Percentiles rank a stretch among this genome's conserved stretches.
phyloP scores from a whole-genome alignment of 805 yeast species.

The Metschnikowia colocasiae region DNA sequence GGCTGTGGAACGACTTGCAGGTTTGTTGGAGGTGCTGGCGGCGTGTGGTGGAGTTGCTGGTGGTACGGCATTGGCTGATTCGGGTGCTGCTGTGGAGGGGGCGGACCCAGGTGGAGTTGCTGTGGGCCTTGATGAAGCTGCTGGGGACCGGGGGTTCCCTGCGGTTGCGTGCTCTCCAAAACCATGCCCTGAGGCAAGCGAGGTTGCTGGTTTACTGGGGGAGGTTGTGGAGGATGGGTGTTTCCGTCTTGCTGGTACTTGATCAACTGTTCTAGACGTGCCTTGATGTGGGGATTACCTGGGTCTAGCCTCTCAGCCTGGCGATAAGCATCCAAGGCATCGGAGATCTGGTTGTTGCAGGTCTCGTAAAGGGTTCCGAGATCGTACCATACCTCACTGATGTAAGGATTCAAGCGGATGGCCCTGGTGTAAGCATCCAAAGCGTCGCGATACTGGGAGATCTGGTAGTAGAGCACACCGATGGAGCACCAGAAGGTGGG shows the following conservation, averaged over 20 bases:
- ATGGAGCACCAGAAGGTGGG: slow-evolving; percentile 98
- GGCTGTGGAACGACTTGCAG: slow-evolving; percentile 14
- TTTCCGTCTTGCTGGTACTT: slow-evolving; percentile 69
- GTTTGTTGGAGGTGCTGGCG: slow-evolving; percentile 14
- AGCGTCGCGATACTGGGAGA: slow-evolving; percentile 94
- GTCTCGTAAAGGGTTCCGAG: slow-evolving; percentile 95
- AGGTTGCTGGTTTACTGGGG: slow-evolving; percentile 63
- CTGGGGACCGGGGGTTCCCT: slow-evolving; percentile 13
- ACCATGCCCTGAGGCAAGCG: slow-evolving; percentile 61
- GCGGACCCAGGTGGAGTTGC: slow-evolving; percentile 12
- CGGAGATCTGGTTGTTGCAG: slow-evolving; percentile 91
- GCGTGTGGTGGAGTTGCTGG: slow-evolving; percentile 14
- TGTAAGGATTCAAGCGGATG: slow-evolving; percentile 90
- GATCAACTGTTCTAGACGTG: slow-evolving; percentile 81
- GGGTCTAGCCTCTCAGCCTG: slow-evolving; percentile 97
- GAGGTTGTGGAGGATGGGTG: slow-evolving; percentile 60
- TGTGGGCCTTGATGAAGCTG: slow-evolving; percentile 12
- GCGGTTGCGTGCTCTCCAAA: slow-evolving; percentile 43
- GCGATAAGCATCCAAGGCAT: slow-evolving; percentile 94
- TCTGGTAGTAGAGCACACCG: slow-evolving; percentile 95
- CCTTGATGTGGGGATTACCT: slow-evolving; percentile 88
- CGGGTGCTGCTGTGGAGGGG: slow-evolving; percentile 17
- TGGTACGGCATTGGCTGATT: slow-evolving; percentile 6
- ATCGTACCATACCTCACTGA: slow-evolving; percentile 98
- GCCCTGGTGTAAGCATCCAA: slow-evolving; percentile 97